Evolutionary conservation across 768 basidiomycete genomes (phyloP).

Genomic region (Leccinum obscurum): DNA sequence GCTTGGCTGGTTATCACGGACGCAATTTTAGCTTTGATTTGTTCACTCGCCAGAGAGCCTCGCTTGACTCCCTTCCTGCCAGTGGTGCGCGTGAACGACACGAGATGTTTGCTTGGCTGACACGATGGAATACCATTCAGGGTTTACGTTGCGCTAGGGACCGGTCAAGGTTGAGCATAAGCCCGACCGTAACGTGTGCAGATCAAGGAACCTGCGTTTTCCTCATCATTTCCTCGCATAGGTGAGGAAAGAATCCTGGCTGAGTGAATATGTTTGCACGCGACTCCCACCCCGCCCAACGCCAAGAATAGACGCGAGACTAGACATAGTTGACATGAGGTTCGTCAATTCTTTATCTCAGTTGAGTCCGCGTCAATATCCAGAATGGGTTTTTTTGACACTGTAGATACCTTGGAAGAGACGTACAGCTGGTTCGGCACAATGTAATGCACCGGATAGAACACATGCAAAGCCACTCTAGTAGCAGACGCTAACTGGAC

Average conservation of each 20-base stretch:
- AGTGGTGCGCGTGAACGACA: constrained; percentile 24
- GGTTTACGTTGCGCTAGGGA: constrained; percentile 28
- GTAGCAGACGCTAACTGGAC: neutral
- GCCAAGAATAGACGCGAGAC: constrained; percentile 10
- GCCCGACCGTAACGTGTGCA: neutral
- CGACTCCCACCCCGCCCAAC: constrained; percentile 26
- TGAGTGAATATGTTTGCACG: constrained; percentile 12
- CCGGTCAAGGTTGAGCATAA: constrained; percentile 31
- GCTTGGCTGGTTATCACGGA: constrained; percentile 63
- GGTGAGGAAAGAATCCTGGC: constrained; percentile 28
- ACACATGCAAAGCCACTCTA: too few species aligned
- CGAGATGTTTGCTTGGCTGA: neutral
- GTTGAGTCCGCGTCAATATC: neutral
- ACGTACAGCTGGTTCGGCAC: neutral
- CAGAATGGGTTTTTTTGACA: neutral
- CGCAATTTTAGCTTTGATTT: constrained; percentile 75
- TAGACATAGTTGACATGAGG: neutral
- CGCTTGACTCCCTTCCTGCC: constrained; percentile 39
- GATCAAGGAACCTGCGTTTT: neutral
- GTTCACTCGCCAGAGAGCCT: constrained; percentile 73
- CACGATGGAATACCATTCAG: constrained; percentile 4
- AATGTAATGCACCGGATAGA: neutral
- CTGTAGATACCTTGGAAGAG: neutral
- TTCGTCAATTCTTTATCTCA: neutral
- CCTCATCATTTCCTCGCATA: neutral